Evolutionary conservation across 2,329 filamentous ascomycete genomes (phyloP), one percentile per base, ranked within the genome.

Genomic region (Beauveria bassiana): DNA sequence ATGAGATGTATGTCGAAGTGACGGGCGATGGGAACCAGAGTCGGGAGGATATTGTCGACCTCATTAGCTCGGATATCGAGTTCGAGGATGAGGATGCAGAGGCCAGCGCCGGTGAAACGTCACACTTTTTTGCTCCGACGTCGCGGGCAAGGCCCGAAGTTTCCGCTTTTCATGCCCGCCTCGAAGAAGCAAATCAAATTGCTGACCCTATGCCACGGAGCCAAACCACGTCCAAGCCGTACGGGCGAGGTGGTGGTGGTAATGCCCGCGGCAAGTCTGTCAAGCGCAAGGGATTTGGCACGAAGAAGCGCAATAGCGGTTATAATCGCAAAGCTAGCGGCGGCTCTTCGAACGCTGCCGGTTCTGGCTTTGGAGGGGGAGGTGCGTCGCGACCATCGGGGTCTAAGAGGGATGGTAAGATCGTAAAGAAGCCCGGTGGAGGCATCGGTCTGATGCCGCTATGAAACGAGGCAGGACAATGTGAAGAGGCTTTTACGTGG

Each of bases 11-110:
- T 66, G 71, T 73, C 38, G 77, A 81, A 51, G 82, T 84, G 68
- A 81, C 81, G 75, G 74, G 74, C n/a, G 65, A 65, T 7, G 56
- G 24, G 42, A 63, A 55, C 38, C 61, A 65, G 24, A 61, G 63
- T 56, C 58, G 65, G 52, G 68, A 72, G 61, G 78, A 80, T 24
- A 71, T 85, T 31, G 82, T 86, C 31, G 81, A 86, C 64, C 74
- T 87, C 26, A 79, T 85, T 64, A 81, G 78, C 65, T 78, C 77
- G 3, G 78, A 75, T 26, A 64, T 73, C 20, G 74, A 75, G 34
- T 65, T 70, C 56, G 72, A 75, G 2, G 74, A 73, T 22, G 73
- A 75, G 2, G 74, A 73, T 24, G 73, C 74, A 1, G 74, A 56
- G 14, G 16, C 40, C 2, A 31, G 10, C 24, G 20, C 34, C 3